Base-by-base conservation (phyloP, 441 rosid species). In the Pelargonium cotyledonis region DNA sequence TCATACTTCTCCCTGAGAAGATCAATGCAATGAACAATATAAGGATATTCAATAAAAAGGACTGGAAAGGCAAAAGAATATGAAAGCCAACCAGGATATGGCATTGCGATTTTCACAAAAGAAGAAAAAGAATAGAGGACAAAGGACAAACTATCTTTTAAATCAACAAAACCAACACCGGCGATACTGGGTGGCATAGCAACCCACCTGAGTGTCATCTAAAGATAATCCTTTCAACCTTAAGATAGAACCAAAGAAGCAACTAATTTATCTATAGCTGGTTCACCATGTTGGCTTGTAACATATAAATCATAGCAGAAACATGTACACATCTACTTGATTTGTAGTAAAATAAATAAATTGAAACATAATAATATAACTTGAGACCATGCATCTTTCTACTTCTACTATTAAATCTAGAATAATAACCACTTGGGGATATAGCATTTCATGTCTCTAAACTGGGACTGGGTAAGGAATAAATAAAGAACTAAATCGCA, bases 1-100 rank as follows among this genome's bases (percentile, higher is more conserved):
- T 60, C 72, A 76, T 88, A 92, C 80, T 85, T 84, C 79, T 86
- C 92, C 90, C 96, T 92, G 76, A 63, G 69, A 73, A 26, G 0
- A 46, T 29, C 26, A 18, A 19, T 18, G 63, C 4, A 11, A 58
- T 58, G 21, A 6, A 58, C 3, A 18, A 18, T 58, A 58, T n/a
- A n/a, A 58, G 26, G 0, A 58, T 9, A 9, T 58, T 18, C 29
- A 19, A 12, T 19, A 18, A 58, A 18, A 19, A 16, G 15, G 18
- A 58, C 11, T 18, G 31, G 31, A 9, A 23, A 43, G 47, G 47
- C 5, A 43, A 19, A 58, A 19, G 10, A 58, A 18, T 49, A 18
- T 7, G n/a, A 2, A n/a, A 49, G 57, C 14, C 57, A 49, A n/a
- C 16, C 57, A 49, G 14, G 57, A n/a, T 49, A 49, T n/a, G n/a